Evolutionary conservation across 495 filamentous ascomycete species (phyloP).

Genomic region (Elaphomyces granulatus): DNA sequence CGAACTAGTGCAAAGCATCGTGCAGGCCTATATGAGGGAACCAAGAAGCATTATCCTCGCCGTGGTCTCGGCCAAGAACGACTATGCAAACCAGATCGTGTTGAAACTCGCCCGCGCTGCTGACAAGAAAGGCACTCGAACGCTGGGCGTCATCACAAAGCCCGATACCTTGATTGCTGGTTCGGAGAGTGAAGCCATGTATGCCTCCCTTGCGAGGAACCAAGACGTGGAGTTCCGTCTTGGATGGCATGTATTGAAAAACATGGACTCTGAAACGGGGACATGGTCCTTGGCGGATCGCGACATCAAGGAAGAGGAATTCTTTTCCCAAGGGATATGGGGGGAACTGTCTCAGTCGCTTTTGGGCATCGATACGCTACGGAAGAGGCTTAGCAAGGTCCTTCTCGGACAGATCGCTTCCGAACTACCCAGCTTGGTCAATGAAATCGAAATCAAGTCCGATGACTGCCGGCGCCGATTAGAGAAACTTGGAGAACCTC

Average conservation of each 20-base stretch:
- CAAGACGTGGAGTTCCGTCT: conserved; percentile 29
- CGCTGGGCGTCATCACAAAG: conserved; percentile 39
- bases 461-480: conserved; percentile 20
- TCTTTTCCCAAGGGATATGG: conserved; percentile 38
- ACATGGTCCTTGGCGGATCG: conserved; percentile 20
- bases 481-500: conserved; percentile 32
- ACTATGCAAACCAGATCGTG: conserved; percentile 35
- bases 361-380: conserved; percentile 37
- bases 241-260: conserved; percentile 38
- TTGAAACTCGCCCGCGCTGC: conserved; percentile 29
- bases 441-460: conserved; percentile 36
- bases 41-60: conserved; percentile 38
- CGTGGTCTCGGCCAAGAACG: conserved; percentile 37
- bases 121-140: conserved; percentile 30
- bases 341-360: conserved; percentile 16
- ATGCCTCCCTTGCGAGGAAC: conserved; percentile 30
- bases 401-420: conserved; percentile 39
- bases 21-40: conserved; percentile 37
- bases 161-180: conserved; percentile 30
- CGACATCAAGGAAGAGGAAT: conserved; percentile 21
- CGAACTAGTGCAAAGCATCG: conserved; percentile 29
- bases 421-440: conserved; percentile 44
- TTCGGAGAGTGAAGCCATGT: conserved; percentile 26
- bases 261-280: conserved; percentile 30
- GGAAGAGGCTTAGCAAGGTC: conserved; percentile 39